Base-by-base conservation (phyloP, 345 rosid genomes). In the Pistacia atlantica region DNA sequence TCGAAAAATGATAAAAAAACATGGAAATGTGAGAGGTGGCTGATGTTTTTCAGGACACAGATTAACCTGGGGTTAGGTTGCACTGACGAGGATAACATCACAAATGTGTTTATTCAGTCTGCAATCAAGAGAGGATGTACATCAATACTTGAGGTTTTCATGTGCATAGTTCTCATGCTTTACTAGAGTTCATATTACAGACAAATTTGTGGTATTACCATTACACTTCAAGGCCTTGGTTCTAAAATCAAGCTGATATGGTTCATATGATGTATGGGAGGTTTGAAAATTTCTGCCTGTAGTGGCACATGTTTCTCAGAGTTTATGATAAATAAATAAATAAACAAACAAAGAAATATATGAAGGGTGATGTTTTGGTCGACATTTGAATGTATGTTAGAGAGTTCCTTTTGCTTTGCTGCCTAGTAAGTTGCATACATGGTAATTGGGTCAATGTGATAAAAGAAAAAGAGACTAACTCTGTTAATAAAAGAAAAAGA, bases 371-470 rank as follows among this genome's bases (percentile, higher is more conserved):
- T 54, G 38, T 28, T 68, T n/a, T 68, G 45, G 54, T 37, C 45
- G 1, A 17, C 14, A 25, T 28, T 51, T 18, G 25, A 65, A 65
- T 8, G 52, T 38, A 65, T 42, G 69, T 42, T 52, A 17, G 8
- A 55, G 59, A 28, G n/a, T 69, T 33, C 54, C 60, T 52, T 69
- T 31, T 17, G 58, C 71, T 67, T 67, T 67, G 11, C 35, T 31
- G 7, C 35, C 20, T 31, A 31, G 33, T 31, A 31, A 31, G 33
- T 31, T 31, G 33, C 33, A 31, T 31, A 31, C 33, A 31, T 2
- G 33, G 33, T 31, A 57, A 56, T 5, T 20, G n/a, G 31, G 33
- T n/a, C 10, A 71, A 10, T 56, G 56, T 55, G 64, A 38, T 56
- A 54, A 18, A 38, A 18, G 48, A 31, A 56, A 61, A 61, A 25